phyloP scores from a whole-genome alignment of 1,284 basidiomycete species.

The Rhizopogon parksii region DNA sequence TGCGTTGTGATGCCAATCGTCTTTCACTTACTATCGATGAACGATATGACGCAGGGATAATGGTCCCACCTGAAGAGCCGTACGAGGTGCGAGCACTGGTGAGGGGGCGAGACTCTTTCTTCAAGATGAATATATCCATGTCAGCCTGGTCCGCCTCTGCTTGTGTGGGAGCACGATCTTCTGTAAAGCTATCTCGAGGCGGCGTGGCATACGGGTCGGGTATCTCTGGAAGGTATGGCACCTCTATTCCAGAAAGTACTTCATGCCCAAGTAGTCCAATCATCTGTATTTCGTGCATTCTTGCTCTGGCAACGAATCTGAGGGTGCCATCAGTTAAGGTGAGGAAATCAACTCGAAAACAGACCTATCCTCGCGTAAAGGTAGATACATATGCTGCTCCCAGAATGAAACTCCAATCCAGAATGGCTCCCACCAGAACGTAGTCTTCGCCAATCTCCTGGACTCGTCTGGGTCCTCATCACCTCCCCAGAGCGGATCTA shows the following conservation, averaged over 20 bases:
- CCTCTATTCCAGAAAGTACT: constrained; percentile 77
- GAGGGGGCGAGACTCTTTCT: constrained; percentile 30
- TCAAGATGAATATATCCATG: constrained; percentile 53
- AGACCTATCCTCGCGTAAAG: constrained; percentile 78
- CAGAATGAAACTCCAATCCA: constrained; percentile 78
- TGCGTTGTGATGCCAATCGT: constrained; percentile 36
- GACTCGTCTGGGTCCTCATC: constrained; percentile 40
- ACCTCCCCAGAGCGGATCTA: constrained; percentile 81
- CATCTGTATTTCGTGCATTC: constrained; percentile 95
- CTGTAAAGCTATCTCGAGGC: constrained; percentile 21
- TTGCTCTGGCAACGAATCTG: constrained; percentile 84
- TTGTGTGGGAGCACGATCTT: constrained; percentile 33
- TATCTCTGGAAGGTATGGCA: constrained; percentile 60
- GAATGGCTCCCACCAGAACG: constrained; percentile 83
- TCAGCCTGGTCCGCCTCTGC: constrained; percentile 67
- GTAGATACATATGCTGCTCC: constrained; percentile 81
- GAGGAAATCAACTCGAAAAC: constrained; percentile 11
- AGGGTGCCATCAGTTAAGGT: constrained; percentile 2
- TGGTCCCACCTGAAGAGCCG: constrained; percentile 30
- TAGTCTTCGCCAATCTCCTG: constrained; percentile 37
- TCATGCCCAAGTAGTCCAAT: constrained; percentile 86
- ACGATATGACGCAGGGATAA: constrained; percentile 30
- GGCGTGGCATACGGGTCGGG: constrained; percentile 25
- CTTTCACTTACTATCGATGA: constrained; percentile 29
- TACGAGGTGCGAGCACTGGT: constrained; percentile 34